Evolutionary conservation across 768 basidiomycete genomes (phyloP).

Genomic region (Strobilomyces echinocephalus): DNA sequence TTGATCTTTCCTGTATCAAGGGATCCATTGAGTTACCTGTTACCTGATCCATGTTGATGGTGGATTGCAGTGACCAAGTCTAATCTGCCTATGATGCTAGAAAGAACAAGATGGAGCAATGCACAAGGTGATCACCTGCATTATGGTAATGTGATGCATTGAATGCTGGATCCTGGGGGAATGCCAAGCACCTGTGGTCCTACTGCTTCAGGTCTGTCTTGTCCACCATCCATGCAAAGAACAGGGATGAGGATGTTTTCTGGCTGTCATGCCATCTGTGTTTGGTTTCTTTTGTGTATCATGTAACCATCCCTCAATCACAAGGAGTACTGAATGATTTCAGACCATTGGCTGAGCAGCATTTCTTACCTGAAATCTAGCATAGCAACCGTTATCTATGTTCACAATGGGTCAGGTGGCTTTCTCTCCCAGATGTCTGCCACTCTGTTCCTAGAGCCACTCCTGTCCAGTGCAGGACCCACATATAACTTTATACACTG

Average conservation of each 20-base stretch:
- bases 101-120: not conserved
- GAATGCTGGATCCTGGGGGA: conserved; percentile 4
- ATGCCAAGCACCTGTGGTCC: not conserved
- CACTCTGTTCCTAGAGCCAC: not conserved
- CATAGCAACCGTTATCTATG: not conserved
- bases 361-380: not conserved
- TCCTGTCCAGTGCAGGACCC: no score
- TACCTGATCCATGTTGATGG: not conserved
- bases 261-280: not conserved
- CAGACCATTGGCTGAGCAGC: not conserved
- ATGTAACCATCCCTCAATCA: not conserved
- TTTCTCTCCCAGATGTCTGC: not conserved
- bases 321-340: not conserved
- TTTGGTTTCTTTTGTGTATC: not conserved
- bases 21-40: not conserved
- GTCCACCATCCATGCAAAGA: not conserved
- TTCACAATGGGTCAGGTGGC: not conserved
- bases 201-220: not conserved
- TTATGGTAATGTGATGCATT: not conserved
- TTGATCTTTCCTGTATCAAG: not conserved
- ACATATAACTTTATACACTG: not conserved
- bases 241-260: not conserved
- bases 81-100: not conserved
- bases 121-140: not conserved
- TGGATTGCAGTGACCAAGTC: not conserved